These are phyloP conservation scores for Dalbergia cultrata DNA, from an alignment of 306 rosid genomes.

Conservation along the genomic window DNA sequence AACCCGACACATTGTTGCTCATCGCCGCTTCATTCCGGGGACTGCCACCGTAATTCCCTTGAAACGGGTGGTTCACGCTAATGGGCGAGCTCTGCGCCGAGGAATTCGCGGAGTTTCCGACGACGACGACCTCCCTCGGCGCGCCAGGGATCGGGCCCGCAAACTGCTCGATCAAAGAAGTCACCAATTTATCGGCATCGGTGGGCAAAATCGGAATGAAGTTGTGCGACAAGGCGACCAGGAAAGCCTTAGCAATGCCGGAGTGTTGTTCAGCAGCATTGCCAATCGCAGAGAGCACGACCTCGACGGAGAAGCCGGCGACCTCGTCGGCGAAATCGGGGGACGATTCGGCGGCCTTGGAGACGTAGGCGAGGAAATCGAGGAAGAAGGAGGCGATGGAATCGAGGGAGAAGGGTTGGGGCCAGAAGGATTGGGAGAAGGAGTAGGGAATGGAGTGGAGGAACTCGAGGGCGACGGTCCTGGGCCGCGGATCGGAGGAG, in stretches of 20 bases:
- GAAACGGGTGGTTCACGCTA: constrained; percentile 60
- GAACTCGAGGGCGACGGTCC: constrained; percentile 72
- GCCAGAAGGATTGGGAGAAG: constrained; percentile 80
- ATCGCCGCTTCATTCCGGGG: constrained; percentile 62
- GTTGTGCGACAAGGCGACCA: constrained; percentile 69
- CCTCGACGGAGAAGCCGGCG: constrained; percentile 66
- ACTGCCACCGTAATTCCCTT: constrained; percentile 56
- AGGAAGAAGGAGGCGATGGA: constrained; percentile 67
- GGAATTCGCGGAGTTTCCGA: constrained; percentile 60
- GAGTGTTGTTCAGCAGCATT: constrained; percentile 57
- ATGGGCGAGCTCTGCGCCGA: constrained; percentile 89
- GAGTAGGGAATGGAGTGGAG: constrained; percentile 78
- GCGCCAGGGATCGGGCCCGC: constrained; percentile 53
- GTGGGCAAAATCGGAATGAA: constrained; percentile 71
- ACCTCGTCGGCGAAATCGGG: constrained; percentile 74
- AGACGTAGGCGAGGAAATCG: constrained; percentile 68
- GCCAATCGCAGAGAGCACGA: constrained; percentile 60
- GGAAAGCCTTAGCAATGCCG: constrained; percentile 72
- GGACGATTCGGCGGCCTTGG: constrained; percentile 72
- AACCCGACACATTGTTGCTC: constrained; percentile 69
- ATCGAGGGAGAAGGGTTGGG: constrained; percentile 70
- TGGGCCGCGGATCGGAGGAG: constrained; percentile 78
- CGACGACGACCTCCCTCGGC: constrained; percentile 54
- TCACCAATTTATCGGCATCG: constrained; percentile 69
- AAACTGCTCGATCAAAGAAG: constrained; percentile 70